phyloP scores from a whole-genome alignment of 495 filamentous ascomycete species.

The Clavariopsis aquatica region DNA sequence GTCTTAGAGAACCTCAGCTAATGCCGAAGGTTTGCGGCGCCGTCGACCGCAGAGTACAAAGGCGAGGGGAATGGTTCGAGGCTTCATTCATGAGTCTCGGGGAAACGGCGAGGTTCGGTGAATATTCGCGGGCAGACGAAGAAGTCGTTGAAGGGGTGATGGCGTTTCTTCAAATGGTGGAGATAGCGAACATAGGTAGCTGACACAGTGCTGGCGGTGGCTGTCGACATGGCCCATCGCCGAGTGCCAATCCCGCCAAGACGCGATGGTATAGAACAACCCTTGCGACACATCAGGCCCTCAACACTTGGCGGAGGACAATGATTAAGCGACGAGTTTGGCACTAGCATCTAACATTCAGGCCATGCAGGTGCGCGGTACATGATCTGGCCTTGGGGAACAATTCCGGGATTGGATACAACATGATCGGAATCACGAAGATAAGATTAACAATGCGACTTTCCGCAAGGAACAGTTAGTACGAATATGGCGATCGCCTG shows the following conservation, averaged over 20 bases:
- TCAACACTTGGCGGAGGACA: neutral
- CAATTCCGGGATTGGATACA: no score
- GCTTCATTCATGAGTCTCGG: conserved; percentile 19
- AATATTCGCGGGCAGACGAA: neutral
- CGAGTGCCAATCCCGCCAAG: neutral
- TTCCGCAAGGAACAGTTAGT: no score
- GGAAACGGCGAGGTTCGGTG: neutral
- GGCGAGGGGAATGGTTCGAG: conserved; percentile 4
- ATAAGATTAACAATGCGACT: no score
- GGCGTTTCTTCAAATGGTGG: neutral
- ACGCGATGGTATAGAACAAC: neutral
- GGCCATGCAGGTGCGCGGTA: neutral
- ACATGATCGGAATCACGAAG: no score
- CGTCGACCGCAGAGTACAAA: conserved; percentile 1
- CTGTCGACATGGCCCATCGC: neutral
- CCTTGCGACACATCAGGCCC: neutral
- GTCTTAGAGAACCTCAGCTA: neutral
- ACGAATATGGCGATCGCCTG: no score
- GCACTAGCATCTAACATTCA: neutral
- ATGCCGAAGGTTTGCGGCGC: conserved; percentile 11
- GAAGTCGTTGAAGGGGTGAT: neutral
- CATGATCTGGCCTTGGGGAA: no score
- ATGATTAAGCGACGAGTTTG: neutral
- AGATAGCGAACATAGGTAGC: neutral
- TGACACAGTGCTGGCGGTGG: neutral